Conservation (phyloP, 2,329 filamentous ascomycete genomes). For the Aspergillus sp. region DNA sequence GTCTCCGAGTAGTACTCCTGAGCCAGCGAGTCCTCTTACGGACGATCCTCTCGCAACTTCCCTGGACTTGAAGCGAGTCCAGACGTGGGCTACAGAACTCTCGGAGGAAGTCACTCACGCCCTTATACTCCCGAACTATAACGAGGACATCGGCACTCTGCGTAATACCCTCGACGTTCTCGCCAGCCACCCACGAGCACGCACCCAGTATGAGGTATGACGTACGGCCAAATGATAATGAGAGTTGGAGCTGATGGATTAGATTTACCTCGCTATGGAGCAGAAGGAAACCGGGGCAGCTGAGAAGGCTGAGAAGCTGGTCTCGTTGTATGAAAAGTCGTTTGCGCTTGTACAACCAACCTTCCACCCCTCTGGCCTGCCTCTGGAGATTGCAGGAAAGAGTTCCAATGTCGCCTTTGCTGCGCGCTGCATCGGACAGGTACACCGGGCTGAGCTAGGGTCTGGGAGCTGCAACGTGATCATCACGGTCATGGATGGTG, state of each 20-base stretch:
- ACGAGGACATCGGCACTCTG: constrained; percentile 68
- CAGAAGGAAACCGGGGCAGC: constrained; percentile 55
- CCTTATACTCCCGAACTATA: constrained; percentile 72
- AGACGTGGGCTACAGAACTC: not conserved
- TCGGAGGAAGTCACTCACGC: constrained; percentile 55
- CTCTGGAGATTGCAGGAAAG: constrained; percentile 69
- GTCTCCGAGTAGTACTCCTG: not conserved
- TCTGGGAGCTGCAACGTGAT: constrained; percentile 58
- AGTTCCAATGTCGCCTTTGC: constrained; percentile 74
- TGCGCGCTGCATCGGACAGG: constrained; percentile 41
- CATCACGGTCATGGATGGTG: constrained; percentile 72
- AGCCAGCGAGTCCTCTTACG: not conserved
- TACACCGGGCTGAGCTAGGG: constrained; percentile 22
- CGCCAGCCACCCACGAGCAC: constrained; percentile 65
- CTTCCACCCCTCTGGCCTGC: constrained; percentile 64
- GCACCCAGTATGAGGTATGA: constrained; percentile 64
- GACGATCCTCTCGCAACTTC: not conserved
- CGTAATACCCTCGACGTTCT: constrained; percentile 68
- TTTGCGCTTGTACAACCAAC: constrained; percentile 69
- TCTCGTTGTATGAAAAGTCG: constrained; percentile 62
- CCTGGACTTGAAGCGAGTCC: not conserved
- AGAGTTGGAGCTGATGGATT: not conserved
- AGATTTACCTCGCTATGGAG: constrained; percentile 75
- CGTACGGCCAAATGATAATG: not conserved
- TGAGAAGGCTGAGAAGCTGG: constrained; percentile 60